phyloP scores from a whole-genome alignment of 176 grass and related monocot species.

The Juncus inflexus region DNA sequence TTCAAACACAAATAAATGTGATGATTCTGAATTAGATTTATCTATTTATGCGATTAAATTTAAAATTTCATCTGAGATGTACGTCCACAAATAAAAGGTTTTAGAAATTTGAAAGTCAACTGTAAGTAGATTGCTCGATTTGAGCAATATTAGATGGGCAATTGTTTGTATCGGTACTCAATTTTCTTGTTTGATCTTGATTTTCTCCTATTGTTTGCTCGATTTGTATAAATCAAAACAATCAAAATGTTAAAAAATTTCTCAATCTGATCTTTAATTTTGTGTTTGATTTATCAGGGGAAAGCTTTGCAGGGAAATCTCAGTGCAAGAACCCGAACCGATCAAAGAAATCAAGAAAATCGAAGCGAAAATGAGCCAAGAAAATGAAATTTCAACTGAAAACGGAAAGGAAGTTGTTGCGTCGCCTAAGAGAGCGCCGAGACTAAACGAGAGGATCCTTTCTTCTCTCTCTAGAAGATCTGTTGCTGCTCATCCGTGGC shows the following conservation, averaged over 20 bases:
- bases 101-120: no score
- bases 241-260: not conserved
- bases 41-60: no score
- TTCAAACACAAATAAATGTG: no score
- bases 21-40: no score
- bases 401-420: not conserved
- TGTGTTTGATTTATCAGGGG: constrained; percentile 13
- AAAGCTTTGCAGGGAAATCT: not conserved
- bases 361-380: constrained; percentile 21
- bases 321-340: not conserved
- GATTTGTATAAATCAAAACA: not conserved
- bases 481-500: constrained; percentile 90
- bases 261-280: not conserved
- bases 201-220: not conserved
- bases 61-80: no score
- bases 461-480: constrained; percentile 82
- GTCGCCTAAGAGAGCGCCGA: constrained; percentile 24
- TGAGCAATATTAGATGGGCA: constrained; percentile 4
- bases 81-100: no score
- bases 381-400: constrained; percentile 5
- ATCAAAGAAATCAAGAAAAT: not conserved
- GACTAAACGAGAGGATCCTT: constrained; percentile 86
- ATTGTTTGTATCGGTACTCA: constrained; percentile 17
- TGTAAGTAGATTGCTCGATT: not conserved
- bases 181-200: constrained; percentile 5